phyloP scores from a whole-genome alignment of 495 filamentous ascomycete genomes.

The Immersiella caudata region DNA sequence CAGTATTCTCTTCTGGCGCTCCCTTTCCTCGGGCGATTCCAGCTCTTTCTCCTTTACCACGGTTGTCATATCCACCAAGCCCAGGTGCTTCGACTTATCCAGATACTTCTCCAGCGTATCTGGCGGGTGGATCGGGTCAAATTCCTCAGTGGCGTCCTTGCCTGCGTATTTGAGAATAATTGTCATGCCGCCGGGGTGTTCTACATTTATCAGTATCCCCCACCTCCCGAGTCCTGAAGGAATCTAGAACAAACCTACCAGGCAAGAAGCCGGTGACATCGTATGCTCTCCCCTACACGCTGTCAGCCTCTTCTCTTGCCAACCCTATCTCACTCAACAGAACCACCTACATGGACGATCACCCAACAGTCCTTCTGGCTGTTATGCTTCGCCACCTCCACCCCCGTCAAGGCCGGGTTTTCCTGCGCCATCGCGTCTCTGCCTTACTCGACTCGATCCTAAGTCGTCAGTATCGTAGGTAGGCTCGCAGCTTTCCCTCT shows the following conservation, averaged over 20 bases:
- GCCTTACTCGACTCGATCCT: background rate
- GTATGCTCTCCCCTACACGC: slow-evolving; percentile 61
- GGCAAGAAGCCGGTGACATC: slow-evolving; percentile 77
- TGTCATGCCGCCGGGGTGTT: slow-evolving; percentile 76
- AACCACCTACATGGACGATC: slow-evolving; percentile 62
- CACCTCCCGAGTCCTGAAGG: too few relatives aligned
- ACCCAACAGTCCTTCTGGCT: slow-evolving; percentile 75
- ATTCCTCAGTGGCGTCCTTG: slow-evolving; percentile 83
- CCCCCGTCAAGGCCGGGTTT: slow-evolving; percentile 52
- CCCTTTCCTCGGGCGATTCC: slow-evolving; percentile 75
- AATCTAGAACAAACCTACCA: slow-evolving; percentile 47
- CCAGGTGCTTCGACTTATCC: slow-evolving; percentile 84
- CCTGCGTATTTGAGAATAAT: slow-evolving; percentile 87
- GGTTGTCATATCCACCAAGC: slow-evolving; percentile 85
- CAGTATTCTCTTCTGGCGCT: slow-evolving; percentile 71
- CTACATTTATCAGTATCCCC: slow-evolving; percentile 40
- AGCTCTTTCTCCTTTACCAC: slow-evolving; percentile 72
- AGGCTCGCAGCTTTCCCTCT: background rate
- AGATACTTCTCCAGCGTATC: slow-evolving; percentile 82
- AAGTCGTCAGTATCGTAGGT: background rate
- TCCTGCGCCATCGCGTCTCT: background rate
- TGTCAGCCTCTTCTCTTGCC: background rate
- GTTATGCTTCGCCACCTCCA: slow-evolving; percentile 69
- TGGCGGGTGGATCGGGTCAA: slow-evolving; percentile 78
- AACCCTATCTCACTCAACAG: background rate